Evolutionary conservation across 1,284 basidiomycete genomes (phyloP).

Genomic region (Pseudomicrostroma phylloplanum): DNA sequence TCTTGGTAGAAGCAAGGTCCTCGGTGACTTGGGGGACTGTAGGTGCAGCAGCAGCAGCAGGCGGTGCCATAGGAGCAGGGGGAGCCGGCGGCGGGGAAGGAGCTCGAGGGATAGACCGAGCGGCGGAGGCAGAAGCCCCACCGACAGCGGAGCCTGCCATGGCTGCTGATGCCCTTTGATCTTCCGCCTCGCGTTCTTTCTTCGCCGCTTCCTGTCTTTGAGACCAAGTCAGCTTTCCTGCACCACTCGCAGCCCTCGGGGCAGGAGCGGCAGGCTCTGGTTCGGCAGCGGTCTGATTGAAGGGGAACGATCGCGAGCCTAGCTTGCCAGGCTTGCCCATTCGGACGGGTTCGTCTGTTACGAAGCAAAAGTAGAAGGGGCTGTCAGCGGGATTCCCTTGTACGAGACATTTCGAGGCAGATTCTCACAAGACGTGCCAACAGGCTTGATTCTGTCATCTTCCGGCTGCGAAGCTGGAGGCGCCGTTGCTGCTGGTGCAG

Average conservation of each 20-base stretch:
- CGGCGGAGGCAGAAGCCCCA: slow-evolving; percentile 11
- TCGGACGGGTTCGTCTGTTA: slow-evolving; percentile 35
- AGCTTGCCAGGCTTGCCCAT: slow-evolving; percentile 48
- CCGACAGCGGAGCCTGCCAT: slow-evolving; percentile 3
- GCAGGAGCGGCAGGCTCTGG: slow-evolving; percentile 15
- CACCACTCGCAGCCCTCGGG: slow-evolving; percentile 21
- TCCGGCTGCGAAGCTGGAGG: slow-evolving; percentile 19
- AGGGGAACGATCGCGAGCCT: slow-evolving; percentile 38
- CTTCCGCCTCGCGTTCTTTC: slow-evolving; percentile 42
- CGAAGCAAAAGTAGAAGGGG: slow-evolving; percentile 32
- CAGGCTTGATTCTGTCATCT: slow-evolving; percentile 45
- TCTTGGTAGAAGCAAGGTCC: slow-evolving; percentile 5
- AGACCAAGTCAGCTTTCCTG: slow-evolving; percentile 45
- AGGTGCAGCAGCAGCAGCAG: slow-evolving; percentile 18
- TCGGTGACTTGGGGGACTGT: slow-evolving; percentile 1
- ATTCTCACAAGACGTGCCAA: slow-evolving; percentile 46
- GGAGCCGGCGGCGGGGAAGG: slow-evolving; percentile 18
- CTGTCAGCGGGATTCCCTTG: slow-evolving; percentile 40
- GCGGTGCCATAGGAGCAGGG: slow-evolving; percentile 24
- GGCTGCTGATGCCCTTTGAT: slow-evolving; percentile 13
- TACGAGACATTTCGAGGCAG: slow-evolving; percentile 42
- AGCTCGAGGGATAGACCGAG: neutral
- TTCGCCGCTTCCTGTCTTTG: slow-evolving; percentile 44
- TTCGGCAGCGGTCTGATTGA: slow-evolving; percentile 25
- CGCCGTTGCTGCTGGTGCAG: slow-evolving; percentile 10